Evolutionary conservation across 805 yeast species (phyloP).

Genomic region (Candida pseudofarinosa): DNA sequence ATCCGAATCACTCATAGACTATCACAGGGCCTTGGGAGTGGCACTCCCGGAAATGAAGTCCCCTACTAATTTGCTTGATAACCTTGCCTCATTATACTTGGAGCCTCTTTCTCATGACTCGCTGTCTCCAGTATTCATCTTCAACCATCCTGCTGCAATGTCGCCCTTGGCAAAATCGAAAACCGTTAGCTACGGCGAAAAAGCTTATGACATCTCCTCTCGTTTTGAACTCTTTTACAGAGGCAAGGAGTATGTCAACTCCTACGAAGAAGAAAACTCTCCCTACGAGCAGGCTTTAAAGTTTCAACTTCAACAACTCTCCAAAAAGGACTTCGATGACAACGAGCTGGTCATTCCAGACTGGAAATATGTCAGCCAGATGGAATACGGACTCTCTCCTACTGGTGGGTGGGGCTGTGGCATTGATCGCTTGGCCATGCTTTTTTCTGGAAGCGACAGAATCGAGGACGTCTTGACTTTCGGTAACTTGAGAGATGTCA

Average conservation of each 20-base stretch:
- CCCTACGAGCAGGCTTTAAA: conserved; percentile 69
- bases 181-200: conserved; percentile 20
- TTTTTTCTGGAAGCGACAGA: conserved; percentile 57
- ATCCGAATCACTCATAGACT: conserved; percentile 36
- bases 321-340: conserved; percentile 49
- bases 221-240: conserved; percentile 82
- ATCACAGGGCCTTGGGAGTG: conserved; percentile 36
- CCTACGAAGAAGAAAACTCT: conserved; percentile 94
- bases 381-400: conserved; percentile 96
- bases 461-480: conserved; percentile 75
- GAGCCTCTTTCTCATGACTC: conserved; percentile 54
- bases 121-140: conserved; percentile 63
- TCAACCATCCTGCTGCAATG: conserved; percentile 77
- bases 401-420: conserved; percentile 99
- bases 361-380: conserved; percentile 59
- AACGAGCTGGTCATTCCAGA: conserved; percentile 69
- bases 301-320: conserved; percentile 54
- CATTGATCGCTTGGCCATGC: conserved; percentile 81
- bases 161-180: conserved; percentile 85
- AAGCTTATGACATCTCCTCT: conserved; percentile 45
- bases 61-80: conserved; percentile 61
- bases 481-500: conserved; percentile 69
- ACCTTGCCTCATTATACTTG: conserved; percentile 53
- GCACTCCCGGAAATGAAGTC: conserved; percentile 38
- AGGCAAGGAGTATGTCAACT: conserved; percentile 82